A percentile compares a stretch with the other conserved stretches of the same genome.
Conservation (phyloP, 495 filamentous ascomycete genomes). For the Penicillium malachiteum region DNA sequence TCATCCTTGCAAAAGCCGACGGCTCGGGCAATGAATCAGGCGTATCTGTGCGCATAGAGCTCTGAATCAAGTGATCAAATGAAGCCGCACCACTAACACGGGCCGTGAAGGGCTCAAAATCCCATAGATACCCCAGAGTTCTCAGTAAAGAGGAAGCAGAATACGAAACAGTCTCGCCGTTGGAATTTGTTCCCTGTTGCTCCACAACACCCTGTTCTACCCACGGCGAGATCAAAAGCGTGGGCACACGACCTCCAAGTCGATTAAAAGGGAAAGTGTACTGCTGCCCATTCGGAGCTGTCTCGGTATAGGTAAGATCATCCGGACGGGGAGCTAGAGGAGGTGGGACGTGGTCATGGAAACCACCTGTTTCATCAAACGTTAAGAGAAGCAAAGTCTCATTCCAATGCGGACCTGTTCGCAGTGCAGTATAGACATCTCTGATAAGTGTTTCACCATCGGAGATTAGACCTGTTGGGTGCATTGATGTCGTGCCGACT, state of each 20-base stretch:
- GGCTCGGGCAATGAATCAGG: conserved; percentile 22
- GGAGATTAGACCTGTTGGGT: conserved; percentile 45
- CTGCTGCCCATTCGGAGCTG: conserved; percentile 36
- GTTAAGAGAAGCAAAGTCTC: conserved; percentile 50
- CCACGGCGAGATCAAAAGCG: conserved; percentile 51
- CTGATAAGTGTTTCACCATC: conserved; percentile 51
- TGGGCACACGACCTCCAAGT: conserved; percentile 51
- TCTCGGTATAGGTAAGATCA: conserved; percentile 45
- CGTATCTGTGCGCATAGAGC: conserved; percentile 19
- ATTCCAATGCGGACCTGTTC: conserved; percentile 45
- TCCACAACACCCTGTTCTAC: conserved; percentile 44
- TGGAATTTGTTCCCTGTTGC: conserved; percentile 40
- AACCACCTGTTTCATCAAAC: conserved; percentile 52
- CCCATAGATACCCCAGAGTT: conserved; percentile 46
- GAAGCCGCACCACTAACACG: conserved; percentile 38
- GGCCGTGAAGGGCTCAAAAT: conserved; percentile 43
- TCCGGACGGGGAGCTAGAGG: conserved; percentile 42
- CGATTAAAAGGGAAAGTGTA: conserved; percentile 50
- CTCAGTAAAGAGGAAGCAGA: conserved; percentile 39
- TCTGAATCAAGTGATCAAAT: conserved; percentile 42
- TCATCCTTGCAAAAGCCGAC: conserved; percentile 3
- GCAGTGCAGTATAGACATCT: conserved; percentile 49
- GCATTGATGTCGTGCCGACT: conserved; percentile 45
- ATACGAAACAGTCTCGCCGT: conserved; percentile 35
- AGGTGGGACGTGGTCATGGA: conserved; percentile 51